These are phyloP conservation scores for Sporothrix luriei DNA, from an alignment of 2,329 filamentous ascomycete genomes.

Conservation along the genomic window DNA sequence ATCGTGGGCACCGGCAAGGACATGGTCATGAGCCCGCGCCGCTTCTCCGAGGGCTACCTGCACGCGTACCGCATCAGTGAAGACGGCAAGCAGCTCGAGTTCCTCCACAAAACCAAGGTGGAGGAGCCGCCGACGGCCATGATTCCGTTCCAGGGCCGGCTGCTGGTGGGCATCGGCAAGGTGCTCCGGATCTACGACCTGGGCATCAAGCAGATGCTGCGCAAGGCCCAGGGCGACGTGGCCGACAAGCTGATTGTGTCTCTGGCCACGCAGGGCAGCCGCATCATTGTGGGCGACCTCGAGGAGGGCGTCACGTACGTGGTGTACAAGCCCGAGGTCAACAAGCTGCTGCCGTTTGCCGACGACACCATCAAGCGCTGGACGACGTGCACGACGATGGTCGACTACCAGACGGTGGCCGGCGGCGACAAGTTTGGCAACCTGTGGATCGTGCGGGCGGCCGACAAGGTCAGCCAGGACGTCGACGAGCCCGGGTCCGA, in stretches of 20 bases:
- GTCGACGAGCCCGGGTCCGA: slow-evolving; percentile 91
- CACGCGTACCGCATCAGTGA: slow-evolving; percentile 90
- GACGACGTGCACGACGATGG: slow-evolving; percentile 89
- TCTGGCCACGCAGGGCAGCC: slow-evolving; percentile 84
- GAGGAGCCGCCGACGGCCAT: slow-evolving; percentile 89
- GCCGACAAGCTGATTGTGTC: slow-evolving; percentile 82
- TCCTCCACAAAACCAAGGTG: slow-evolving; percentile 94
- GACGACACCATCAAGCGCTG: slow-evolving; percentile 89
- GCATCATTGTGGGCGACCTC: slow-evolving; percentile 89
- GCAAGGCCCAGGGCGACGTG: slow-evolving; percentile 83
- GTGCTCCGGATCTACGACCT: slow-evolving; percentile 87
- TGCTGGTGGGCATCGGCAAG: slow-evolving; percentile 82
- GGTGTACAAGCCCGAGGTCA: slow-evolving; percentile 89
- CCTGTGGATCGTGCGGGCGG: slow-evolving; percentile 86
- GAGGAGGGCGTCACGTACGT: slow-evolving; percentile 90
- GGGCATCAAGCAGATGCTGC: slow-evolving; percentile 86
- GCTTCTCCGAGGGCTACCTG: slow-evolving; percentile 78
- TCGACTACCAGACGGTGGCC: slow-evolving; percentile 94
- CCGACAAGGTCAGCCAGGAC: slow-evolving; percentile 81
- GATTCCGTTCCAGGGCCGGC: slow-evolving; percentile 85
- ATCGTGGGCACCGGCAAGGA: slow-evolving; percentile 93
- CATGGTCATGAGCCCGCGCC: slow-evolving; percentile 75
- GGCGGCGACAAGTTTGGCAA: slow-evolving; percentile 99
- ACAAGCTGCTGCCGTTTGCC: slow-evolving; percentile 87
- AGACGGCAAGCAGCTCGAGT: slow-evolving; percentile 83